Conservation (phyloP, 345 rosid genomes). For the Combretum micranthum region DNA sequence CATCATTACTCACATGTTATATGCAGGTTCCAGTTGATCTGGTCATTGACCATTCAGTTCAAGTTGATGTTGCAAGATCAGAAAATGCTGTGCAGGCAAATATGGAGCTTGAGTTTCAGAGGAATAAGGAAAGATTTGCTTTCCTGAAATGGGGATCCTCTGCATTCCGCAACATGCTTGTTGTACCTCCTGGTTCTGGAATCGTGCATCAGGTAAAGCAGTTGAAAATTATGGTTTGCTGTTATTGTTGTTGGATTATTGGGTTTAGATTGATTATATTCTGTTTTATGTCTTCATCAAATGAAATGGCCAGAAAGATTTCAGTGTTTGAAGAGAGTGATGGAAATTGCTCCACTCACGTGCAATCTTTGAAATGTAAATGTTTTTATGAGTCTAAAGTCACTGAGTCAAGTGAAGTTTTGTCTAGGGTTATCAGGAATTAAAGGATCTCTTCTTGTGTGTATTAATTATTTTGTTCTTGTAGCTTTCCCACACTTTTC, state of each 20-base stretch:
- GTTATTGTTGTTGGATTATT: not conserved
- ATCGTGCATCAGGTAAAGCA: constrained; percentile 92
- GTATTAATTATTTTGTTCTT: not conserved
- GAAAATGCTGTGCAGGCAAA: constrained; percentile 96
- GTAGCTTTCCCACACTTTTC: not conserved
- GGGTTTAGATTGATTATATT: too few species aligned
- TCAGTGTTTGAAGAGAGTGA: too few species aligned
- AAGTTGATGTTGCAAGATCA: constrained; percentile 92
- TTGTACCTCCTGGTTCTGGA: constrained; percentile 99
- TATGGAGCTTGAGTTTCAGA: constrained; percentile 90
- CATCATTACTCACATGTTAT: constrained; percentile 3
- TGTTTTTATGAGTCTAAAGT: too few species aligned
- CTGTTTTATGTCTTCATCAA: too few species aligned
- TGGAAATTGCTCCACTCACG: too few species aligned
- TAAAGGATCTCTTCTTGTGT: not conserved
- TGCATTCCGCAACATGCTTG: constrained; percentile 93
- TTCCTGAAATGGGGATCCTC: constrained; percentile 97
- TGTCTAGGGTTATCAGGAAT: too few species aligned
- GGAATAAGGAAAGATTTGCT: constrained; percentile 96
- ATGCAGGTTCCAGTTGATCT: constrained; percentile 96
- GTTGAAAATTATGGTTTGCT: not conserved
- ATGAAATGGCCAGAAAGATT: too few species aligned
- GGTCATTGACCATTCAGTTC: constrained; percentile 97
- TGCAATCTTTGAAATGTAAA: too few species aligned
- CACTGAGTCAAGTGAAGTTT: too few species aligned